phyloP scores from a whole-genome alignment of 768 basidiomycete genomes.

The Kockovaella imperatae region DNA sequence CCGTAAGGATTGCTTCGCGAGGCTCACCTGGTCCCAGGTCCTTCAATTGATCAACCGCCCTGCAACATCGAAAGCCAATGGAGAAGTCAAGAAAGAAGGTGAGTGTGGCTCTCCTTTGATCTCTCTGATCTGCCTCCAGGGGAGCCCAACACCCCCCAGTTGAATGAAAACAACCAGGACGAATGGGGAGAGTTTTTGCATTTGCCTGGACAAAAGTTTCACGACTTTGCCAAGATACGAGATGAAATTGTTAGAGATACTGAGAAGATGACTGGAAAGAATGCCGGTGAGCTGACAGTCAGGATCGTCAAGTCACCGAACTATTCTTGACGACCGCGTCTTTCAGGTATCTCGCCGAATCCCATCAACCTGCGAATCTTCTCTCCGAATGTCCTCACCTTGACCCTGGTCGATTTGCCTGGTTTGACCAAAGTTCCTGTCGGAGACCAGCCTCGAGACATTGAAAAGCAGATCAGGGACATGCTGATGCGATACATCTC shows the following conservation, averaged over 20 bases:
- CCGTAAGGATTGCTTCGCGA: slow-evolving; percentile 4
- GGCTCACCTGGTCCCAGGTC: slow-evolving; percentile 50
- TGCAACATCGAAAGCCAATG: slow-evolving; percentile 48
- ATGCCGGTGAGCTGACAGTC: slow-evolving; percentile 55
- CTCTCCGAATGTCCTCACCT: slow-evolving; percentile 92
- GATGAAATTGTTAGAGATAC: slow-evolving; percentile 95
- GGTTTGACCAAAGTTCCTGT: slow-evolving; percentile 90
- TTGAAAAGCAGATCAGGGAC: slow-evolving; percentile 93
- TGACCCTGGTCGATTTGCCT: slow-evolving; percentile 94
- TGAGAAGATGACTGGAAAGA: slow-evolving; percentile 95
- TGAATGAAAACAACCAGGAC: slow-evolving; percentile 70
- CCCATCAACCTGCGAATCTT: slow-evolving; percentile 97
- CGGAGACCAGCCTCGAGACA: slow-evolving; percentile 92
- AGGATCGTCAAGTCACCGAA: not conserved
- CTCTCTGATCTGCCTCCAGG: slow-evolving; percentile 31
- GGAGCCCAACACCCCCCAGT: slow-evolving; percentile 51
- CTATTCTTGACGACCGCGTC: not conserved
- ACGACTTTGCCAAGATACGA: slow-evolving; percentile 92
- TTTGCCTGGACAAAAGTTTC: slow-evolving; percentile 93
- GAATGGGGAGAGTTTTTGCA: slow-evolving; percentile 99
- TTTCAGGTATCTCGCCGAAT: slow-evolving; percentile 80
- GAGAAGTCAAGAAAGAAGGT: slow-evolving; percentile 39
- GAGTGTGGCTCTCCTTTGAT: slow-evolving; percentile 5
- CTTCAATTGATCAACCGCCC: slow-evolving; percentile 88
- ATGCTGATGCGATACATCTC: slow-evolving; percentile 95